These are phyloP conservation scores for Paratinospora sagittata DNA, from an alignment of 164 flowering plant genomes.

Conservation along the genomic window DNA sequence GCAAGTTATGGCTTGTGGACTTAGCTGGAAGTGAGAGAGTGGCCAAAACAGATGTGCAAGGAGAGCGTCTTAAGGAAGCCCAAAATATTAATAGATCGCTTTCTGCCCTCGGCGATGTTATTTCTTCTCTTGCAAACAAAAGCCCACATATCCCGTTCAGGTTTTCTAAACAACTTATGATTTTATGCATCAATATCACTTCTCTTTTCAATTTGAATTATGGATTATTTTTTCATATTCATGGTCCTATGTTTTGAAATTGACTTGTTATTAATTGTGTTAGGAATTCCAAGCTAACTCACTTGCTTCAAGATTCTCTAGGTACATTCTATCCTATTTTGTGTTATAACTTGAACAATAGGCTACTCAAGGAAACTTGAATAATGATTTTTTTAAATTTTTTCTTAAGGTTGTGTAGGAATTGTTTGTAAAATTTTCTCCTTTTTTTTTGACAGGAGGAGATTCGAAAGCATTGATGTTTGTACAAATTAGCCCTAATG, in stretches of 20 bases:
- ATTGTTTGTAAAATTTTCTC: no score
- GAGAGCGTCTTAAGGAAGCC: conserved; percentile 88
- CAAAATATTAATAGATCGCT: conserved; percentile 91
- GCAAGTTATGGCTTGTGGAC: conserved; percentile 96
- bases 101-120: conserved; percentile 97
- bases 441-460: conserved; percentile 50
- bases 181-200: background rate
- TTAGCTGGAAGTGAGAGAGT: conserved; percentile 95
- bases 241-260: background rate
- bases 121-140: conserved; percentile 87
- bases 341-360: background rate
- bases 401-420: background rate
- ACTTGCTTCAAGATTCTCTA: conserved; percentile 92
- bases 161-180: conserved; percentile 25
- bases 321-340: conserved; percentile 39
- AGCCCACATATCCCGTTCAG: conserved; percentile 93
- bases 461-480: conserved; percentile 97
- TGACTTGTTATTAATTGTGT: conserved; percentile 11
- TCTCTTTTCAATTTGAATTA: background rate
- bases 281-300: conserved; percentile 96
- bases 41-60: conserved; percentile 94
- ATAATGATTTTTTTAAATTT: background rate
- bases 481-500: conserved; percentile 90
- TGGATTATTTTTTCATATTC: no score
- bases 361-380: background rate